Evolutionary conservation across 176 grass and related monocot genomes (phyloP), one percentile per base, ranked within the genome.

Genomic region (Phragmites australis): DNA sequence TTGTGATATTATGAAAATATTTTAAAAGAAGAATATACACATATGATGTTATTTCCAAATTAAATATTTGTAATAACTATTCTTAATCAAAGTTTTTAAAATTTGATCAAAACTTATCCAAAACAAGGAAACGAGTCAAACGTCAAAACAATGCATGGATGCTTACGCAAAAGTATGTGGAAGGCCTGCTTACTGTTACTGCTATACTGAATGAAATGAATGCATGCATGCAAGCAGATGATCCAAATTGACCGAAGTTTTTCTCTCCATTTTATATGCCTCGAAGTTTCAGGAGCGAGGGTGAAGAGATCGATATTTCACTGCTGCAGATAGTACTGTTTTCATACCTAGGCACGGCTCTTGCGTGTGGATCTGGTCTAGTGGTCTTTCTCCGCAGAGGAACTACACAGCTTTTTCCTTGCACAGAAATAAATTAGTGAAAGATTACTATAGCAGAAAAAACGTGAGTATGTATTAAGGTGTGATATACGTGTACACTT

Each of bases 231-330:
- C 27, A 9, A 8, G 15, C 54, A 11, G 2, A 10, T 14, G 21
- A 40, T 49, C 53, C 15, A 14, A 42, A 53, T 50, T 72, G 23
- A 65, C 32, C 17, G 10, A 16, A 15, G 18, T 82, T 34, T 9
- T 56, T 29, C 40, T 29, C 40, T 34, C 22, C 13, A 1, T 63
- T 19, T 21, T 54, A 47, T 18, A 6, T 43, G 17, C 16, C 21
- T 29, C 40, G 69, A 72, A 11, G 56, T 78, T 78, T 46, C 19
- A 57, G 27, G 40, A 73, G 80, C 49, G 19, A 39, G 70, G 77
- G 57, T 52, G 80, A 73, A 47, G 73, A 65, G 29, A 82, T 23
- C 6, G 46, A 85, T 85, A 27, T 12, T 69, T 50, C 82, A 47
- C 34, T 55, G 52, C 32, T 70, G 30, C 69, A 17, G 29, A 47